Evolutionary conservation across 2,329 filamentous ascomycete species (phyloP).

Genomic region (Exophiala xenobiotica): DNA sequence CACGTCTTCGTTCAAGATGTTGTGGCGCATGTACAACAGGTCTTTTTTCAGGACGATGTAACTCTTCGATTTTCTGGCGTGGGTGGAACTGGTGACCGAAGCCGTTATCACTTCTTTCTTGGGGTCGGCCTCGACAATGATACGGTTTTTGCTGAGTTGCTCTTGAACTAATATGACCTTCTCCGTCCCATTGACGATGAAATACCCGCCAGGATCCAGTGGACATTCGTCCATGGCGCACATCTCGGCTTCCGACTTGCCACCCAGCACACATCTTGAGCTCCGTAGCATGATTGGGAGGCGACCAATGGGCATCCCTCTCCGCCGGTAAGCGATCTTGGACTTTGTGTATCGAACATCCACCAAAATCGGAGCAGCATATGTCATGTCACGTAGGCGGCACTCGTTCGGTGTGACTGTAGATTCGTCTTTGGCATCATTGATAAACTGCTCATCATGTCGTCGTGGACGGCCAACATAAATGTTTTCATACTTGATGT

Average conservation of each 20-base stretch:
- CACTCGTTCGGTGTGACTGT: constrained; percentile 91
- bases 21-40: constrained; percentile 83
- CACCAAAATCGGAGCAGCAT: constrained; percentile 88
- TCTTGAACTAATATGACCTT: constrained; percentile 99
- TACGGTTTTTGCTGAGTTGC: constrained; percentile 97
- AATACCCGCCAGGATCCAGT: constrained; percentile 93
- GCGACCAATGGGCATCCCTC: constrained; percentile 75
- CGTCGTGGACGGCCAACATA: constrained; percentile 80
- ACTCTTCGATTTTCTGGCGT: constrained; percentile 96
- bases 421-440: constrained; percentile 44
- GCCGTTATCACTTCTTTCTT: constrained; percentile 94
- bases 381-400: constrained; percentile 94
- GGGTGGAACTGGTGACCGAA: constrained; percentile 93
- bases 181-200: constrained; percentile 95
- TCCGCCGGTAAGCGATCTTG: constrained; percentile 70
- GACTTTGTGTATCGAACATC: constrained; percentile 89
- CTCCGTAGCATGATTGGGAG: constrained; percentile 97
- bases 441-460: constrained; percentile 66
- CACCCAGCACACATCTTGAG: constrained; percentile 82
- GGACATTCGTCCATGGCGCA: constrained; percentile 91
- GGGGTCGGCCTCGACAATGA: constrained; percentile 89
- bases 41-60: constrained; percentile 95
- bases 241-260: constrained; percentile 85
- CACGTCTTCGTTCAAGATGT: constrained; percentile 88
- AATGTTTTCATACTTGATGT: constrained; percentile 83